Percentiles rank a stretch among this genome's conserved stretches.
These are phyloP conservation scores for Coix lacrymajobi DNA, from an alignment of 176 grass and related monocot species.

Conservation along the genomic window DNA sequence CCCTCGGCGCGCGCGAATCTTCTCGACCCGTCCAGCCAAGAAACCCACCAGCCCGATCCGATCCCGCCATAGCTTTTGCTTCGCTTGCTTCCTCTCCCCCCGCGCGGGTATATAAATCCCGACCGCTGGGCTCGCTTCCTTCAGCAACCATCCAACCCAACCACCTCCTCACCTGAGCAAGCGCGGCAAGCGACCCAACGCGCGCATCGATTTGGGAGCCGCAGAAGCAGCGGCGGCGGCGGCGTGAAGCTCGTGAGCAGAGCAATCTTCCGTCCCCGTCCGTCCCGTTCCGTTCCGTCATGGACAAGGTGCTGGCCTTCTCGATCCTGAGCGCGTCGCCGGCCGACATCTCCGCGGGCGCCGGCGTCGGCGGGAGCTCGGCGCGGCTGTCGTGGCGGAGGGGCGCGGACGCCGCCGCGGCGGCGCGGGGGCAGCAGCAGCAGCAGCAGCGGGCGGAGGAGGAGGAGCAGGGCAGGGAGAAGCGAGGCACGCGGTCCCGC, in stretches of 20 bases:
- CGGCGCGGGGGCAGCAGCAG: neutral
- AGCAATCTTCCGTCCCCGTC: neutral
- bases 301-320: slow-evolving; percentile 62
- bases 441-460: neutral
- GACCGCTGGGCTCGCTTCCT: neutral
- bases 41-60: neutral
- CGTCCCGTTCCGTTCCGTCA: neutral
- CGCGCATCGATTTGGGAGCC: neutral
- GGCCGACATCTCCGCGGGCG: slow-evolving; percentile 18
- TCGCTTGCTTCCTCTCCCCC: neutral
- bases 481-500: neutral
- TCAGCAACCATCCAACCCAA: neutral
- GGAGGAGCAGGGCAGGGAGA: neutral
- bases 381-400: slow-evolving; percentile 12
- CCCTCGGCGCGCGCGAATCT: slow-evolving; percentile 18
- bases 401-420: neutral
- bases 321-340: slow-evolving; percentile 58
- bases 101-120: neutral
- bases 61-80: neutral
- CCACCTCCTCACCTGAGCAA: neutral
- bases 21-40: neutral
- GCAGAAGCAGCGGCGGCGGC: too few species aligned
- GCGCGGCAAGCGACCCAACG: neutral
- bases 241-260: neutral
- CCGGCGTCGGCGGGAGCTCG: neutral